phyloP scores from a whole-genome alignment of 108 stramenopile genomes.

The Discostella pseudostelligera region DNA sequence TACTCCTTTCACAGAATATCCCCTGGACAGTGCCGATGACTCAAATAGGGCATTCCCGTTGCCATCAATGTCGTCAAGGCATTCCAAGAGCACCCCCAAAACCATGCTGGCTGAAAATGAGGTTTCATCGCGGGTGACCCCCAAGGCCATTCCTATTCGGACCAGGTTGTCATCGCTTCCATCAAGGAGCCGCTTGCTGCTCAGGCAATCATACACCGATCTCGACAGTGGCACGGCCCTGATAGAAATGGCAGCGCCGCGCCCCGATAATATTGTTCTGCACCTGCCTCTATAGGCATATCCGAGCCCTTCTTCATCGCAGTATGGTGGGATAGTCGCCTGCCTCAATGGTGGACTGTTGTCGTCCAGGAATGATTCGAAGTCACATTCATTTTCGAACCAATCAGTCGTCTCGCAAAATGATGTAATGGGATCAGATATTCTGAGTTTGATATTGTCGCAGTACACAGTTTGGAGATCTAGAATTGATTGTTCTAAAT shows the following conservation, averaged over 20 bases:
- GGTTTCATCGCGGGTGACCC: constrained; percentile 31
- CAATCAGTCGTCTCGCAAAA: constrained; percentile 86
- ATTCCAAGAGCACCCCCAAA: constrained; percentile 43
- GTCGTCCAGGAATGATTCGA: constrained; percentile 50
- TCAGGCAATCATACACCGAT: constrained; percentile 47
- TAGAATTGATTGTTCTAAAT: constrained; percentile 83
- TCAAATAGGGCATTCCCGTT: constrained; percentile 55
- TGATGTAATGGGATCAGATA: constrained; percentile 85
- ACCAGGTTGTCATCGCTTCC: constrained; percentile 56
- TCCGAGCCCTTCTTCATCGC: constrained; percentile 79
- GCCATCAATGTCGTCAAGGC: constrained; percentile 30
- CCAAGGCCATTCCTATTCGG: constrained; percentile 61
- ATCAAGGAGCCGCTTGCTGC: constrained; percentile 43
- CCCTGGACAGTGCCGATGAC: constrained; percentile 23
- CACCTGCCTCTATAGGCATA: constrained; percentile 64
- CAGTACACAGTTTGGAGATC: constrained; percentile 79
- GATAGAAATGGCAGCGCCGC: constrained; percentile 68
- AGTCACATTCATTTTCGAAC: constrained; percentile 74
- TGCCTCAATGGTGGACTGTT: constrained; percentile 61
- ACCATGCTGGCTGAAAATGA: constrained; percentile 30
- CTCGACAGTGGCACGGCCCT: constrained; percentile 66
- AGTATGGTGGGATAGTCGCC: constrained; percentile 80
- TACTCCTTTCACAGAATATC: constrained; percentile 43
- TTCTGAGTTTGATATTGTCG: constrained; percentile 65
- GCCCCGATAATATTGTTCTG: constrained; percentile 68